phyloP scores from a whole-genome alignment of 75 land plant species.

The Cryptomeria japonica region DNA sequence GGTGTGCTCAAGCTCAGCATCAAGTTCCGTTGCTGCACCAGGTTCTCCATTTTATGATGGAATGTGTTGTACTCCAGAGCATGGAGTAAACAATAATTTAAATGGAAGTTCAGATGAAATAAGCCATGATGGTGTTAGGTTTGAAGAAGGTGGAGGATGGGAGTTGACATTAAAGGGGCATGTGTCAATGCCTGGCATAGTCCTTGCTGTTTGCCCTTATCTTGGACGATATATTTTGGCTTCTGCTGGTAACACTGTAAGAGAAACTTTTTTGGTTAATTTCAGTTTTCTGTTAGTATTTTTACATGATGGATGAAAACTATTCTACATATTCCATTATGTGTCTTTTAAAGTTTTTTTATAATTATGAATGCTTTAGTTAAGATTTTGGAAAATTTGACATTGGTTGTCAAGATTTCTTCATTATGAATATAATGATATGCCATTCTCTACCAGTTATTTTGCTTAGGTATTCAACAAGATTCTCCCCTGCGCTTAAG shows the following conservation, averaged over 20 bases:
- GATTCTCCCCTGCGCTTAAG: conserved; percentile 67
- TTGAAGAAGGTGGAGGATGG: conserved; percentile 66
- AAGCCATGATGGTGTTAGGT: conserved; percentile 41
- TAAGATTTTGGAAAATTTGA: background rate
- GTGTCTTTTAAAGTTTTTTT: background rate
- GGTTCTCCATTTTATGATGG: conserved; percentile 42
- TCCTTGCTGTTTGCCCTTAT: conserved; percentile 75
- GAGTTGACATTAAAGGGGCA: conserved; percentile 46
- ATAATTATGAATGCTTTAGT: background rate
- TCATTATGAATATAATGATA: background rate
- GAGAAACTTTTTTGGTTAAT: conserved; percentile 18
- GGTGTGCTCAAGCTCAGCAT: conserved; percentile 37
- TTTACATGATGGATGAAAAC: background rate
- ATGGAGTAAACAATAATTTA: conserved; percentile 39
- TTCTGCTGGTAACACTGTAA: conserved; percentile 92
- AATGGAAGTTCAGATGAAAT: conserved; percentile 64
- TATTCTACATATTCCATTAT: background rate
- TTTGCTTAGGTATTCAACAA: conserved; percentile 66
- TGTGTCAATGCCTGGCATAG: conserved; percentile 56
- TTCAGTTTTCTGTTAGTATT: background rate
- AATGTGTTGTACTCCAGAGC: conserved; percentile 42
- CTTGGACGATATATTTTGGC: conserved; percentile 81
- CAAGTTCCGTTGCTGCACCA: conserved; percentile 40
- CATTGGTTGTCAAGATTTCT: conserved; percentile 5
- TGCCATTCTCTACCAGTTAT: conserved; percentile 52